phyloP scores from a whole-genome alignment of 2,329 filamentous ascomycete genomes.

The Xylariaceae sp. region DNA sequence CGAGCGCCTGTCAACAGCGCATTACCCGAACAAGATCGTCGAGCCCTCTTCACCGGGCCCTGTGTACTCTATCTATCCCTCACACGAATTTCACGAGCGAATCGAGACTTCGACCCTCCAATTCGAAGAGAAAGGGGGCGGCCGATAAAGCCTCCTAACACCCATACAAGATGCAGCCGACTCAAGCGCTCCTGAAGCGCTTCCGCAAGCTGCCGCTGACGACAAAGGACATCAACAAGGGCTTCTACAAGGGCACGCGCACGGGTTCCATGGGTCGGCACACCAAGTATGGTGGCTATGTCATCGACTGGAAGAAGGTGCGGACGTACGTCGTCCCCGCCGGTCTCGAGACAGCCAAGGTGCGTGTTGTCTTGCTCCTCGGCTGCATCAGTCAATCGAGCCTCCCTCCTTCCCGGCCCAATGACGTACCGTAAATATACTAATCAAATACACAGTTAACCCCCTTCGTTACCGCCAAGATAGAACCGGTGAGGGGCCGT shows the following conservation, averaged over 20 bases:
- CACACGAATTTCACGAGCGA: too few relatives aligned
- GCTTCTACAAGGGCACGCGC: slow-evolving; percentile 95
- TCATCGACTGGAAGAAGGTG: slow-evolving; percentile 80
- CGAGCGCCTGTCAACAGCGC: too few relatives aligned
- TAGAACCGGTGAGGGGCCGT: slow-evolving; percentile 47
- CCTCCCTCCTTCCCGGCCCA: too few relatives aligned
- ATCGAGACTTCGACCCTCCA: not conserved
- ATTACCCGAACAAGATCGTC: too few relatives aligned
- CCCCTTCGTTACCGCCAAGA: slow-evolving; percentile 65
- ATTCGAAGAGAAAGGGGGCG: not conserved
- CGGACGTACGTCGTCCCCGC: slow-evolving; percentile 82
- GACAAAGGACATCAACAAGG: slow-evolving; percentile 87
- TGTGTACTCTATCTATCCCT: too few relatives aligned
- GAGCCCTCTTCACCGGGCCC: too few relatives aligned
- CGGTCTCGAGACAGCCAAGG: slow-evolving; percentile 64
- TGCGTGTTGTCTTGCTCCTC: slow-evolving; percentile 34
- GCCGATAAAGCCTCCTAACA: slow-evolving; percentile 4
- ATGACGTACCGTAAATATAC: too few relatives aligned
- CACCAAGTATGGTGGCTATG: slow-evolving; percentile 77
- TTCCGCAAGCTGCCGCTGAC: slow-evolving; percentile 76
- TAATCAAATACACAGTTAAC: too few relatives aligned
- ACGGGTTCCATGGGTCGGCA: slow-evolving; percentile 82
- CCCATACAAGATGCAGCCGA: slow-evolving; percentile 59
- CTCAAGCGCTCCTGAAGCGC: slow-evolving; percentile 59
- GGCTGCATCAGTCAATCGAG: too few relatives aligned